A percentile compares a stretch with the other conserved stretches of the same genome.
Conservation (phyloP, 208 protist genomes). For the Vickermania spadyakhi region DNA sequence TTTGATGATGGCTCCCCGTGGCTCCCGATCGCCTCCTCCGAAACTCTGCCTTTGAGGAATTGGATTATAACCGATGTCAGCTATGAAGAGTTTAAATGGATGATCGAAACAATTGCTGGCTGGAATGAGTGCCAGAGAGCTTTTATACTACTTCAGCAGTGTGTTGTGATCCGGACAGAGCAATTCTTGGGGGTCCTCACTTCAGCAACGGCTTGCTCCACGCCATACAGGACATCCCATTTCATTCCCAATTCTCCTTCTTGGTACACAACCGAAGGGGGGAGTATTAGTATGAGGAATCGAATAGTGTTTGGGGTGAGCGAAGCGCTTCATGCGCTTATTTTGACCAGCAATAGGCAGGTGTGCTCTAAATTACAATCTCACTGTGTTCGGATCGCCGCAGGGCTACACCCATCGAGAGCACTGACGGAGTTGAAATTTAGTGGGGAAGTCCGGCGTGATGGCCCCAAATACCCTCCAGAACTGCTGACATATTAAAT, state of each 20-base stretch:
- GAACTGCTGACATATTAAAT: too few relatives aligned
- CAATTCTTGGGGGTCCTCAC: constrained; percentile 9
- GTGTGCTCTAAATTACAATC: constrained; percentile 29
- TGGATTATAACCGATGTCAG: constrained; percentile 65
- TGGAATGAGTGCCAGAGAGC: constrained; percentile 48
- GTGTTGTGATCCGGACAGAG: constrained; percentile 30
- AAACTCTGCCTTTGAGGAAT: constrained; percentile 32
- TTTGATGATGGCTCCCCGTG: too few relatives aligned
- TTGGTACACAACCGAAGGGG: constrained; percentile 12
- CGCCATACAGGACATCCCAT: too few relatives aligned
- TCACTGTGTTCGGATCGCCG: constrained; percentile 27
- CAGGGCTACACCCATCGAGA: constrained; percentile 41
- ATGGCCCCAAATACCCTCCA: constrained; percentile 34
- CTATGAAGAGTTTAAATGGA: constrained; percentile 64
- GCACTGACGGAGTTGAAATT: constrained; percentile 64
- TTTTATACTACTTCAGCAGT: constrained; percentile 23
- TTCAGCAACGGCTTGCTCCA: too few relatives aligned
- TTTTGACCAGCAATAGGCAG: constrained; percentile 52
- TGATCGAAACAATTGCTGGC: constrained; percentile 64
- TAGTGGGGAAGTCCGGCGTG: constrained; percentile 17
- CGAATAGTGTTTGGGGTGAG: constrained; percentile 49
- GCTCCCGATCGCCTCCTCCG: too few relatives aligned
- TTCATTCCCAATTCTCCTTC: neutral
- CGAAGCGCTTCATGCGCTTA: constrained; percentile 33
- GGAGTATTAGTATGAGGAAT: constrained; percentile 40